phyloP scores from a whole-genome alignment of 176 grass and related monocot genomes.

The Bothriochloa decipiens region DNA sequence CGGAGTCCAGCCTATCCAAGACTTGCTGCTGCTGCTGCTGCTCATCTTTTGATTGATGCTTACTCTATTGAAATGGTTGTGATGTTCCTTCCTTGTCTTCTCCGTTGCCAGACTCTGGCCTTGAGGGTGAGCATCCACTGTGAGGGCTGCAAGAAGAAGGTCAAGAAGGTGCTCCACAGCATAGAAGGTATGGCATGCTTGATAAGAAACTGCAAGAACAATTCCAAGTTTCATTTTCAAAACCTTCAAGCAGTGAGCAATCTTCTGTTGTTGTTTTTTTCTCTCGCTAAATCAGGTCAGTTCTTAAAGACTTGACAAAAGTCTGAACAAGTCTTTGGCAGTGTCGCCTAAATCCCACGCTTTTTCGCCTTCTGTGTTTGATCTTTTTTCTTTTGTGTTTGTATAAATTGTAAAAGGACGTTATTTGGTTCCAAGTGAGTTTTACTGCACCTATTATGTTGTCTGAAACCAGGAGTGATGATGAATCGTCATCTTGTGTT shows the following conservation, averaged over 20 bases:
- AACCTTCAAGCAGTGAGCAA: background rate
- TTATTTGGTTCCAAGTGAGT: background rate
- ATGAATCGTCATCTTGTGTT: background rate
- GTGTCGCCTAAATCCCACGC: background rate
- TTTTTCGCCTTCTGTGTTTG: background rate
- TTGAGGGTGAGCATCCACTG: constrained; percentile 98
- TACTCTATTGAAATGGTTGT: background rate
- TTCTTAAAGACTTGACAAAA: background rate
- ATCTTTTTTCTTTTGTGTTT: background rate
- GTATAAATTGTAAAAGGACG: background rate
- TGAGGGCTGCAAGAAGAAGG: constrained; percentile 97
- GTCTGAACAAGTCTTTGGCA: background rate
- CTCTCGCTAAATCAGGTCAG: background rate
- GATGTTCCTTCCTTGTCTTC: background rate
- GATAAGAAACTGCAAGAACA: background rate
- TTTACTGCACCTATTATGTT: background rate
- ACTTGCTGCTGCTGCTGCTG: background rate
- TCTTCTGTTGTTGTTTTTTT: background rate
- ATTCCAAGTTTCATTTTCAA: background rate
- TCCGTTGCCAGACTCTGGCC: constrained; percentile 54
- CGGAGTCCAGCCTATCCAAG: background rate
- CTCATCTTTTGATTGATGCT: background rate
- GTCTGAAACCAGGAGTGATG: background rate
- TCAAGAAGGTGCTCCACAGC: constrained; percentile 91
- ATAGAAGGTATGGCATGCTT: constrained; percentile 52